Percentiles rank a stretch among this genome's conserved stretches.
Conservation (phyloP, 1,284 basidiomycete genomes). For the Gastroboletus turbinatus region DNA sequence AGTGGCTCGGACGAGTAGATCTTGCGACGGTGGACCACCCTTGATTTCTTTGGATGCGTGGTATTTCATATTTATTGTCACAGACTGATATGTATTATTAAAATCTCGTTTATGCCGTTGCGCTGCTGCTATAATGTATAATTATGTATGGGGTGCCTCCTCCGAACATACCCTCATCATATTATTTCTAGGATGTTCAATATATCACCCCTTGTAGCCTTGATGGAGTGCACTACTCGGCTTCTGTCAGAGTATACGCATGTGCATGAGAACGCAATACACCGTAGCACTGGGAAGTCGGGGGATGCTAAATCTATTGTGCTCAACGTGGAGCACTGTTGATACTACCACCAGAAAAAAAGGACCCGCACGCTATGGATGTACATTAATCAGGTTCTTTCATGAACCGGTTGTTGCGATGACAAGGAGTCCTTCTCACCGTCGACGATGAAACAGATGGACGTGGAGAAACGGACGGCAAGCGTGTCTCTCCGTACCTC, state of each 20-base stretch:
- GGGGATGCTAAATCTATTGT: not conserved
- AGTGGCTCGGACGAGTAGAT: slow-evolving; percentile 28
- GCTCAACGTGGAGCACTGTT: slow-evolving; percentile 8
- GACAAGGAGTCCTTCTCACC: slow-evolving; percentile 12
- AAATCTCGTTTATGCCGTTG: slow-evolving; percentile 12
- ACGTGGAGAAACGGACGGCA: slow-evolving; percentile 1
- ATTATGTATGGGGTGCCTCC: slow-evolving; percentile 18
- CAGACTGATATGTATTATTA: slow-evolving; percentile 30
- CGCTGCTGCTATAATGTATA: slow-evolving; percentile 13
- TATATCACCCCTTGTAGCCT: slow-evolving; percentile 26
- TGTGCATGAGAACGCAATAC: not conserved
- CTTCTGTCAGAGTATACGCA: not conserved
- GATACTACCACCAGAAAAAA: not conserved
- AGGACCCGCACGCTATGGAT: not conserved
- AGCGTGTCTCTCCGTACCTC: slow-evolving; percentile 20
- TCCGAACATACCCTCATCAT: slow-evolving; percentile 11
- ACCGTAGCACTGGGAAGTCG: slow-evolving; percentile 1
- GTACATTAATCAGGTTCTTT: not conserved
- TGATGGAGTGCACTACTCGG: slow-evolving; percentile 2
- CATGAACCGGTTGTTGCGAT: slow-evolving; percentile 17
- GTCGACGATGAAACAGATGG: slow-evolving; percentile 31
- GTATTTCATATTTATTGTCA: slow-evolving; percentile 27
- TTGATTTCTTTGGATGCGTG: slow-evolving; percentile 8
- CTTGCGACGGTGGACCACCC: slow-evolving; percentile 2
- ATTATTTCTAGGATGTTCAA: slow-evolving; percentile 15